Base-by-base conservation (phyloP, 2,329 filamentous ascomycete species). In the Alternaria metachromatica region DNA sequence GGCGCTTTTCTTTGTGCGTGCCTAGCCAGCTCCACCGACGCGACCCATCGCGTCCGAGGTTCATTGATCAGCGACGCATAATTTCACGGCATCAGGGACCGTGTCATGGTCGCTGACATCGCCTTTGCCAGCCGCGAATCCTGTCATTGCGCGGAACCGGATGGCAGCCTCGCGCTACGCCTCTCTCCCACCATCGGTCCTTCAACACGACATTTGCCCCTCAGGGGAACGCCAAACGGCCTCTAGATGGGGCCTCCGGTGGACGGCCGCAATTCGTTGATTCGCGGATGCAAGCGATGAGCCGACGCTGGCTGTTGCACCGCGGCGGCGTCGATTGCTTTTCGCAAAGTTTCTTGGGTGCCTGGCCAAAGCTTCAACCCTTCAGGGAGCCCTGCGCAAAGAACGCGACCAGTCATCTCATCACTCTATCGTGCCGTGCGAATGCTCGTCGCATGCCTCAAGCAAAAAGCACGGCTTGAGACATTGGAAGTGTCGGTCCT, bases 281-380 rank as follows among this genome's bases (percentile, higher is more conserved):
- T 76, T 75, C 71, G 73, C 60, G 55, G 58, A 66, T 61, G 30
- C 33, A 57, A 60, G 71, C 69, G 66, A 68, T 72, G 72, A 65
- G 64, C 72, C 60, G 68, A 56, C 57, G 63, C 60, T 76, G 72
- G 73, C 69, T 73, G 66, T 71, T 75, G 72, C 75, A 70, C 70
- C 57, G 71, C 67, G 59, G 55, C 60, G 61, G 61, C 64, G 60
- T 41, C 41, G 58, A 64, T 70, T 71, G 64, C 65, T 71, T 68
- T 69, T 70, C 58, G 49, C 55, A 68, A 70, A 70, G 62, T 65
- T 64, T 71, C 62, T 62, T 62, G 64, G 62, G 56, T 58, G 59
- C 51, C 55, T 72, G 76, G 76, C 67, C 75, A 68, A 67, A 75
- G 76, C 76, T n/a, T 70, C 55, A 57, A 64, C 63, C 66, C 58